Base-by-base conservation (phyloP, 495 filamentous ascomycete genomes). In the Talaromyces adpressus region DNA sequence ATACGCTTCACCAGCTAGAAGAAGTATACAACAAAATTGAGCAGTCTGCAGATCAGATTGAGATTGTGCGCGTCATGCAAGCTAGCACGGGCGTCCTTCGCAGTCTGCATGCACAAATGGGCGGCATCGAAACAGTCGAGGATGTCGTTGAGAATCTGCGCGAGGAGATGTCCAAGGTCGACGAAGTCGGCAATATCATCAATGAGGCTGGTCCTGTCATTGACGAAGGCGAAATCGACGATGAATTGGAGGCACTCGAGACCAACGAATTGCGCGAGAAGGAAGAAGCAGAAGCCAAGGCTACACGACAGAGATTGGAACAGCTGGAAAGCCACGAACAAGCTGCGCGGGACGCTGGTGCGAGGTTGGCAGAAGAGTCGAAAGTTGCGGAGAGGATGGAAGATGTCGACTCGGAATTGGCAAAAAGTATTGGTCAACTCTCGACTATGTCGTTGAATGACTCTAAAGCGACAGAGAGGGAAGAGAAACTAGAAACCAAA, bases 171-270 rank as follows among this genome's bases (percentile, higher is more conserved):
- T 81, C 75, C 47, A 86, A 84, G 68, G 89, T 89, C 36, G 91
- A 96, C 68, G 95, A 96, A 75, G 83, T 98, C 25, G 86, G 87
- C 57, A 82, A 78, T 65, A 86, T 91, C 52, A 85, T 96, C 63
- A 85, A 85, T 25, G 89, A 92, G 68, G 75, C 72, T 14, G 77
- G 68, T 25, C 81, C 75, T 11, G 80, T 79, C 16, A 80, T 92
- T 59, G 92, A 96, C 70, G 94, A 97, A 71, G 77, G 69, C 18
- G 93, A 94, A 72, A 85, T 97, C 59, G 93, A 97, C 62, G 91
- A 92, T 49, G 94, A 97, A 79, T 80, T 97, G 29, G 87, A 90
- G 67, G 86, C 81, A 9, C 69, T 98, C 77, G 85, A 95, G 75
- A 79, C 71, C 41, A 85, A 84, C 65, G 86, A 91, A 74, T 79